A percentile compares a stretch with the other conserved stretches of the same genome.
phyloP scores from a whole-genome alignment of 1,284 basidiomycete species.

The Leccinum cinnamomeum region DNA sequence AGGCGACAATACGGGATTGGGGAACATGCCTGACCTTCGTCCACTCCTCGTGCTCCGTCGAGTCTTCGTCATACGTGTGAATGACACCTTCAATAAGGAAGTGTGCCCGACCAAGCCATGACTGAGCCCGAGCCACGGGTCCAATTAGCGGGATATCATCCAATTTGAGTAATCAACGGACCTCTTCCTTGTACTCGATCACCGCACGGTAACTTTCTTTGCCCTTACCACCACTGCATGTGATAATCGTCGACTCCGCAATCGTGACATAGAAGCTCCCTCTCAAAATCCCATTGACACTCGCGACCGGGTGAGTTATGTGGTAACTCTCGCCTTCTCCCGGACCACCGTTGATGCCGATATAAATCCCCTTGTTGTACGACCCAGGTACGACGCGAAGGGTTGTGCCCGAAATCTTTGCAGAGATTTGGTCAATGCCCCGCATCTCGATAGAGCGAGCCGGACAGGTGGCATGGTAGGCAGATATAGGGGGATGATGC shows the following conservation, averaged over 20 bases:
- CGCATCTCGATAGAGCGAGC: slow-evolving; percentile 68
- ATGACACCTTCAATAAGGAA: slow-evolving; percentile 91
- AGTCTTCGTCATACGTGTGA: slow-evolving; percentile 71
- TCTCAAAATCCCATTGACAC: slow-evolving; percentile 89
- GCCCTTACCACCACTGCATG: slow-evolving; percentile 69
- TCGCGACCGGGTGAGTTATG: slow-evolving; percentile 87
- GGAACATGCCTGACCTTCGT: slow-evolving; percentile 92
- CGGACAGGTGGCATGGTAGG: slow-evolving; percentile 82
- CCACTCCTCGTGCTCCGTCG: slow-evolving; percentile 72
- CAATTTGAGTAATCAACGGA: slow-evolving; percentile 36
- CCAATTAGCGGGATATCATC: slow-evolving; percentile 5
- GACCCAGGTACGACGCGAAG: slow-evolving; percentile 82
- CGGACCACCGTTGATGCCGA: slow-evolving; percentile 71
- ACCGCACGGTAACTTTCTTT: slow-evolving; percentile 73
- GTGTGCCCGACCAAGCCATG: slow-evolving; percentile 89
- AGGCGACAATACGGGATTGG: slow-evolving; percentile 70
- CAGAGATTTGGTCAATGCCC: slow-evolving; percentile 91
- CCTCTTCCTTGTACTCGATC: slow-evolving; percentile 96
- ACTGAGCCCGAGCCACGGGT: slow-evolving; percentile 42
- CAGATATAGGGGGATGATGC: slow-evolving; percentile 95
- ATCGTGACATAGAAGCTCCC: slow-evolving; percentile 91
- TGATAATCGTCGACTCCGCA: slow-evolving; percentile 78
- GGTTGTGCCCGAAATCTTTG: slow-evolving; percentile 84
- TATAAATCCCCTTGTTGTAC: slow-evolving; percentile 87
- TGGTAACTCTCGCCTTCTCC: slow-evolving; percentile 85